Evolutionary conservation across 139 green algal species (phyloP).

Genomic region (Yamagishiella unicocca): DNA sequence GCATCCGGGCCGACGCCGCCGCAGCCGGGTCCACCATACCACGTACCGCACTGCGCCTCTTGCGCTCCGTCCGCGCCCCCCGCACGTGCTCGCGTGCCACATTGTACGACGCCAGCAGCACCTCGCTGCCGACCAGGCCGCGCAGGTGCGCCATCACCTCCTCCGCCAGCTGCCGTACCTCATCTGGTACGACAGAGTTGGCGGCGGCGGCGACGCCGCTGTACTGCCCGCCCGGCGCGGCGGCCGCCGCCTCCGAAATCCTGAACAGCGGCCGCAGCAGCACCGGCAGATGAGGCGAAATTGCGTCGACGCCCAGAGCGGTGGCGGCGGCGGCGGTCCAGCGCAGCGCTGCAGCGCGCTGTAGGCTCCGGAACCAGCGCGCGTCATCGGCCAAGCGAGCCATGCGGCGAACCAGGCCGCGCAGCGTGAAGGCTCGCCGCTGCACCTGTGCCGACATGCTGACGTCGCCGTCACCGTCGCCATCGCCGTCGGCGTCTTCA

Average conservation of each 20-base stretch:
- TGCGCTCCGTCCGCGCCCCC: conserved; percentile 61
- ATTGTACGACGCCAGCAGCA: conserved; percentile 80
- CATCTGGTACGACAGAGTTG: conserved; percentile 2
- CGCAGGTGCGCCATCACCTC: conserved; percentile 87
- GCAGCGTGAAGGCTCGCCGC: conserved; percentile 68
- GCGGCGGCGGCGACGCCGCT: not conserved
- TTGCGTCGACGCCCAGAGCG: conserved; percentile 62
- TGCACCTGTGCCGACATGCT: conserved; percentile 27
- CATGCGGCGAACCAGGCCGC: conserved; percentile 79
- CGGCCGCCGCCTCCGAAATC: conserved; percentile 72
- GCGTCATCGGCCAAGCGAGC: conserved; percentile 77
- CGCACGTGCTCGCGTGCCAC: conserved; percentile 68
- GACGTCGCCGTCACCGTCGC: conserved; percentile 13
- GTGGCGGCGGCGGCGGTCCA: conserved; percentile 81
- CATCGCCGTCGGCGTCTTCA: conserved; percentile 42
- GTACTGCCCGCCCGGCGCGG: not conserved
- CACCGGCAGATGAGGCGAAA: conserved; percentile 74
- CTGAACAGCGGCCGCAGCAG: conserved; percentile 86
- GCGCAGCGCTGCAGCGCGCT: conserved; percentile 79
- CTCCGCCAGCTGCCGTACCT: conserved; percentile 64
- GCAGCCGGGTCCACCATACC: conserved; percentile 86
- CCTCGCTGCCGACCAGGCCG: conserved; percentile 73
- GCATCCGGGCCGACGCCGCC: conserved; percentile 67
- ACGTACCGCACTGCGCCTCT: conserved; percentile 59
- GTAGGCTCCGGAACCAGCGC: conserved; percentile 52